Evolutionary conservation across 2,329 filamentous ascomycete species (phyloP).

Genomic region (Diaporthe destruens): DNA sequence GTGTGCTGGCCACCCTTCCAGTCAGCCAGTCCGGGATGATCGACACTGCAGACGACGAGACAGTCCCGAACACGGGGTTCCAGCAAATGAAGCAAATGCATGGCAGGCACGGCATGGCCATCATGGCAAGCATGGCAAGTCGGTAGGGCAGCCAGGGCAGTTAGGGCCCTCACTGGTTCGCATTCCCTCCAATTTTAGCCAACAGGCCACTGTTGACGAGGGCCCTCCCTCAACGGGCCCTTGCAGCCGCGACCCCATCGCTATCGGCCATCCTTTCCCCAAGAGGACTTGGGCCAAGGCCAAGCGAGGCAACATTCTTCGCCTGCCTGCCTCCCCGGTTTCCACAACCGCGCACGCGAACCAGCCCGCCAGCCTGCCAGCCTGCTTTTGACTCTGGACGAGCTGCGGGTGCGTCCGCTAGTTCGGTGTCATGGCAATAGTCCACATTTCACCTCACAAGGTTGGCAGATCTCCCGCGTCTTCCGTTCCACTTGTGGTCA

Average conservation of each 20-base stretch:
- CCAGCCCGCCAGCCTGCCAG: too few species aligned
- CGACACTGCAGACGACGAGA: conserved; percentile 24
- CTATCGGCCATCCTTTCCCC: conserved; percentile 19
- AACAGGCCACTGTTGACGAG: conserved; percentile 2
- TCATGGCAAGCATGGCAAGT: conserved; percentile 18
- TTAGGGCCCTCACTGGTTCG: conserved; percentile 11
- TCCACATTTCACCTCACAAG: conserved; percentile 6
- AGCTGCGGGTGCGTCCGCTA: conserved; percentile 24
- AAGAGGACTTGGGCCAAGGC: conserved; percentile 3
- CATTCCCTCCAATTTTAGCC: conserved; percentile 4
- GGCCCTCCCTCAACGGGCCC: conserved; percentile 18
- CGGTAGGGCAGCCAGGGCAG: too few species aligned
- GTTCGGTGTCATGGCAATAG: conserved; percentile 24
- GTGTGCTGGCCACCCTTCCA: too few species aligned
- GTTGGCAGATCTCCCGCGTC: conserved; percentile 25
- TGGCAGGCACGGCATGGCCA: not conserved
- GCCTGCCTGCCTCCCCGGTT: conserved; percentile 5
- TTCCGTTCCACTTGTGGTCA: conserved; percentile 5
- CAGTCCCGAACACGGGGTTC: conserved; percentile 15
- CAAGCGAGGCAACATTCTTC: conserved; percentile 24
- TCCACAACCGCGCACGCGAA: not conserved
- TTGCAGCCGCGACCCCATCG: conserved; percentile 15
- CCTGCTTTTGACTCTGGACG: too few species aligned
- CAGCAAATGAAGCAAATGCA: conserved; percentile 14
- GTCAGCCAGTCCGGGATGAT: conserved; percentile 14